Evolutionary conservation across 2,329 filamentous ascomycete genomes (phyloP).

Genomic region (Pyrenochaeta sp.): DNA sequence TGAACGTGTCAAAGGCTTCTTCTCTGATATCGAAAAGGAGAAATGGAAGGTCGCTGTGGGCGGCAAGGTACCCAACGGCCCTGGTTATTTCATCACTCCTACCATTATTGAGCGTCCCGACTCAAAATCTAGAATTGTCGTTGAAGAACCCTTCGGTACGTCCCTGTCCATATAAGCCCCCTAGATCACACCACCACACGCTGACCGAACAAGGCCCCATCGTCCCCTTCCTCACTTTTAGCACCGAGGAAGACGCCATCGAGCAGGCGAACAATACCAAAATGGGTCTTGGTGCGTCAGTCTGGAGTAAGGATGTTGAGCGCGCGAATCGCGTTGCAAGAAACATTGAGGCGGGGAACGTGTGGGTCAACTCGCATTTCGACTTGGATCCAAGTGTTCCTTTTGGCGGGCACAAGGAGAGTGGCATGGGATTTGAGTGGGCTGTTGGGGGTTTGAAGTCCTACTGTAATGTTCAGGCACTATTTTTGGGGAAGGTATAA

Average conservation of each 20-base stretch:
- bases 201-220: conserved; percentile 59
- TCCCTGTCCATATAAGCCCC: background rate
- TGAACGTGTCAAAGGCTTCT: conserved; percentile 62
- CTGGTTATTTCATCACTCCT: conserved; percentile 64
- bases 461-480: too few relatives aligned
- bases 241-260: conserved; percentile 59
- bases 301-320: conserved; percentile 51
- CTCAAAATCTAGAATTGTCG: conserved; percentile 53
- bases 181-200: background rate
- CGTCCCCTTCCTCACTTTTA: conserved; percentile 68
- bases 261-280: conserved; percentile 54
- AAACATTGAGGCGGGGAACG: conserved; percentile 56
- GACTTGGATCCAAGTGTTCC: too few relatives aligned
- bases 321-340: conserved; percentile 17
- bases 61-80: background rate
- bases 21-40: conserved; percentile 62
- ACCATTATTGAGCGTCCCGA: conserved; percentile 64
- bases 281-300: conserved; percentile 60
- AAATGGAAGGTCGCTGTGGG: conserved; percentile 59
- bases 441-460: too few relatives aligned
- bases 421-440: too few relatives aligned
- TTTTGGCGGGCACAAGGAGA: too few relatives aligned
- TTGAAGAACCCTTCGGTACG: conserved; percentile 65
- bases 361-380: conserved; percentile 24
- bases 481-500: too few relatives aligned